Base-by-base conservation (phyloP, 1,284 basidiomycete genomes). In the Fomitopsis schrenkii region DNA sequence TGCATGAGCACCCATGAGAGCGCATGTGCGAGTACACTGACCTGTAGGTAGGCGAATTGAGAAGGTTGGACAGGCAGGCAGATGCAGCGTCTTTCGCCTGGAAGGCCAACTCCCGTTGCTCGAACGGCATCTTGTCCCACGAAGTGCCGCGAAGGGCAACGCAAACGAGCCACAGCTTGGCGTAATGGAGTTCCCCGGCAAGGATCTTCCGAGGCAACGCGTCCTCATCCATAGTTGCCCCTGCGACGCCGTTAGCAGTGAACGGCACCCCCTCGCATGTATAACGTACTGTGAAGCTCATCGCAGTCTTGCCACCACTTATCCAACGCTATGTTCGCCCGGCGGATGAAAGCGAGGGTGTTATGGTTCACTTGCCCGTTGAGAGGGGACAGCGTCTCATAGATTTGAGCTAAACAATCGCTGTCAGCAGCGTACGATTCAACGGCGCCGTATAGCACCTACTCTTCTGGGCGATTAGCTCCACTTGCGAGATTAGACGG, bases 91-190 rank as follows among this genome's bases (percentile, higher is more conserved):
- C 91, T 74, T 95, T 96, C 8, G 94, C 95, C 70, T 95, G 91
- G 79, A 97, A 95, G 7, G 95, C 95, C 48, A 97, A 83, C 72
- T 97, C 94, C 38, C 93, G 86, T 72, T 97, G 95, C 71, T 96
- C 95, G 62, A 92, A 93, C 1, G 92, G 86, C 89, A 97, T 95
- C 75, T 94, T 95, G 70, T 97, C 94, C 91, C 94, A 97, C 10
- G 91, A 87, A 44, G 90, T 91, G 6, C 95, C 95, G 60, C 95
- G 86, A 41, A 97, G 79, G 9, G 94, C 94, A 5, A 96, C 91
- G 70, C 95, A 97, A 35, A 95, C 90, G 38, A 96, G 85, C 94
- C 95, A 97, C 5, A 97, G 79, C 73, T 97, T 94, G 33, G 94
- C 92, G 71, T 95, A 94, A 69, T 95, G 88, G 62, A 96, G 79